phyloP scores from a whole-genome alignment of 192 early-diverging fungal species.

The Backusella psychrophila region DNA sequence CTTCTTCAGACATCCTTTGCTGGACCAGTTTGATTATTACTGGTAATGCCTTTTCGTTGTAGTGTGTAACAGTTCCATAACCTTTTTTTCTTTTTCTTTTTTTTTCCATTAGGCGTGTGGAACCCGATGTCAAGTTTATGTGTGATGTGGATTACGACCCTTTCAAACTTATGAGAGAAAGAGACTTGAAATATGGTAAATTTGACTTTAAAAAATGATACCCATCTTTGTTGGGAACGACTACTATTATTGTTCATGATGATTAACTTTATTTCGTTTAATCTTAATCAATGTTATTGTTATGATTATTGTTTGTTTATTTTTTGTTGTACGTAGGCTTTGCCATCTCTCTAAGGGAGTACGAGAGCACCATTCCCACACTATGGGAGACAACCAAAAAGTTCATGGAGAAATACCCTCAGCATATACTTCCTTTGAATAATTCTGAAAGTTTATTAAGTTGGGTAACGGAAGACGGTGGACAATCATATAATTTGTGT shows the following conservation, averaged over 20 bases:
- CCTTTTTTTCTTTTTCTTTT: neutral
- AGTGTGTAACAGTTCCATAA: neutral
- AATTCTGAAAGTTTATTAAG: constrained; percentile 28
- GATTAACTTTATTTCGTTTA: neutral
- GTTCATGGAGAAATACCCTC: constrained; percentile 50
- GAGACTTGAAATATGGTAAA: constrained; percentile 60
- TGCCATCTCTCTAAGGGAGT: constrained; percentile 62
- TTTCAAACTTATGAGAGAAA: constrained; percentile 66
- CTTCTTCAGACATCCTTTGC: constrained; percentile 69
- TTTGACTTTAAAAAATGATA: neutral
- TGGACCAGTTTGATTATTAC: constrained; percentile 73
- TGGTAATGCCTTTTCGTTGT: constrained; percentile 58
- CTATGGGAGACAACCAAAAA: constrained; percentile 58
- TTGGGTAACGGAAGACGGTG: constrained; percentile 52
- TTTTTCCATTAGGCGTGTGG: constrained; percentile 44
- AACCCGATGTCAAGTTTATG: constrained; percentile 72
- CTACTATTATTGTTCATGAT: neutral
- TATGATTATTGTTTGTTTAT: neutral
- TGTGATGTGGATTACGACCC: constrained; percentile 76
- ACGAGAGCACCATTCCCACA: constrained; percentile 53
- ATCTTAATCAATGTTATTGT: neutral
- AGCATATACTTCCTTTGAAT: constrained; percentile 31
- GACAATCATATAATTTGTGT: constrained; percentile 62
- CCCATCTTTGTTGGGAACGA: neutral
- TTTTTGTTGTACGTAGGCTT: constrained; percentile 36